phyloP scores from a whole-genome alignment of 345 rosid genomes.

The Syzygium grande region DNA sequence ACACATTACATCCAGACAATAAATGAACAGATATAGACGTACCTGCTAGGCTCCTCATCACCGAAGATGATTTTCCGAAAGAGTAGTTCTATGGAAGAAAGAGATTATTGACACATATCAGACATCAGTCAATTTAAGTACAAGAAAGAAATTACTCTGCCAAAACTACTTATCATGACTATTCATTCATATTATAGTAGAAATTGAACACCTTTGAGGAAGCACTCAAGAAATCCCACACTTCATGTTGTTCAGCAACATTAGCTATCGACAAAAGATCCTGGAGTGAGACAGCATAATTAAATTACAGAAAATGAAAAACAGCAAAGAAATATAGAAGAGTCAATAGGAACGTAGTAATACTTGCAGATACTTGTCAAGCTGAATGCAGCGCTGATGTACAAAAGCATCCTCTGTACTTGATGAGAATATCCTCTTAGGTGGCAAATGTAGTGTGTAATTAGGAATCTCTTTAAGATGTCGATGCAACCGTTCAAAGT shows the following conservation, averaged over 20 bases:
- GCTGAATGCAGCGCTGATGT: constrained; percentile 96
- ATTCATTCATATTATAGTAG: neutral
- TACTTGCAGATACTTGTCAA: constrained; percentile 91
- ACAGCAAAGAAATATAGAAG: constrained; percentile 2
- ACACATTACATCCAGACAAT: neutral
- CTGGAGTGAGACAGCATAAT: constrained; percentile 30
- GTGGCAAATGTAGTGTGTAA: constrained; percentile 92
- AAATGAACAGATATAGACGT: constrained; percentile 6
- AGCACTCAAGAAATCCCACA: constrained; percentile 92
- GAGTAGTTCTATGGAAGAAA: constrained; percentile 72
- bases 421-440: constrained; percentile 97
- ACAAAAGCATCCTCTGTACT: constrained; percentile 98
- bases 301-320: constrained; percentile 4
- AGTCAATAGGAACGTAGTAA: constrained; percentile 3
- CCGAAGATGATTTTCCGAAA: constrained; percentile 90
- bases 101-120: constrained; percentile 2
- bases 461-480: constrained; percentile 96
- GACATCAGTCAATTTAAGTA: neutral
- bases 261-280: constrained; percentile 94
- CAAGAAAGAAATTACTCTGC: neutral
- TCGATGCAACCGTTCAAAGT: constrained; percentile 89
- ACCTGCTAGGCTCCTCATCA: constrained; percentile 94
- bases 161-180: too few species aligned
- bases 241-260: constrained; percentile 99
- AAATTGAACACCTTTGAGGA: constrained; percentile 59